Evolutionary conservation across 805 yeast species (phyloP), one percentile per base, ranked within the genome.

Genomic region (Kuraishia molischiana): DNA sequence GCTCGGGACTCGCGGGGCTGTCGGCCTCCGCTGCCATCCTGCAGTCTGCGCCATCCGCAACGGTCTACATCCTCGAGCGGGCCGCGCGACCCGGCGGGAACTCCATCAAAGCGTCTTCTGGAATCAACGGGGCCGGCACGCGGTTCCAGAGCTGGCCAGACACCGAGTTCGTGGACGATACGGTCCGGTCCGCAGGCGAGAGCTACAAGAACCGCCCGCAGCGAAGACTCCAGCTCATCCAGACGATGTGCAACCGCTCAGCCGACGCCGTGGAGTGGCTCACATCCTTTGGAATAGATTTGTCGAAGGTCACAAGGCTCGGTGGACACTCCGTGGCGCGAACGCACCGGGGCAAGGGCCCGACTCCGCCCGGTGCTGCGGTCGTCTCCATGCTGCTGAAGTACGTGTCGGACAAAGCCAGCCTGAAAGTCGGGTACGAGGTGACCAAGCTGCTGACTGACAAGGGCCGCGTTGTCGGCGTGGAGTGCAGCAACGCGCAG

Each of bases 271-370:
- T 85, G 35, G 72, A 73, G 35, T 85, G 94, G 90, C 66, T 85
- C 37, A 81, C 79, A 22, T 70, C 67, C 4, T 75, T 83, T 47
- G 69, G 66, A 5, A 59, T 83, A 36, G 84, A 79, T 47, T 60
- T 85, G 39, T 69, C 82, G 5, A 64, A 78, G 13, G 81, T 85
- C 10, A 71, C 85, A n/a, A 72, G 84, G 47, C 58, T 85, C 32
- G 95, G 95, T 20, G 95, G 95, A 3, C 94, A 85, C 52, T 77
- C 87, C 1, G 74, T 68, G 36, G 77, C 85, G 17, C 67, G 95
- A 54, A 85, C 95, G 1, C 95, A 85, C 54, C 69, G 94, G 47
- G 89, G 94, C 1, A 69, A 73, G 36, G 81, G 74, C 42, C 69
- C 76, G 15, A 65, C 71, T 42, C 75, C 76, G 37, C 83, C 83